Base-by-base conservation (phyloP, 129 eudicot species). In the Pittosporum tobira region DNA sequence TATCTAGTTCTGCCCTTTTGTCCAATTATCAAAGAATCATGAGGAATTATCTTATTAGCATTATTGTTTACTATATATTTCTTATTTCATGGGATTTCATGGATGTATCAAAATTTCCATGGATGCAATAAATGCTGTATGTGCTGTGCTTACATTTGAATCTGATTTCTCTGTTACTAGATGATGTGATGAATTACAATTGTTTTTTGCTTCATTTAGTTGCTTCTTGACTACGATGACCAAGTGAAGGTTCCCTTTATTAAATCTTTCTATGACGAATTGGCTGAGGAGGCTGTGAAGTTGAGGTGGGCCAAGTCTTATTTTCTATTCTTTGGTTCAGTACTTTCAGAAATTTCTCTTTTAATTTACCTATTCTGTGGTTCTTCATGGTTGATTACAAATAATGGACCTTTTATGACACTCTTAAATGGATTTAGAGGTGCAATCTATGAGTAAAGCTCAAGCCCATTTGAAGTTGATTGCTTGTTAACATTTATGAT, bases 241-340 rank as follows among this genome's bases (percentile, higher is more conserved):
- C 89, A 82, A 38, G 84, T 65, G 82, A 78, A 80, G 75, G 78
- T 90, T 61, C 98, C 98, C 25, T 78, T 66, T 71, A 52, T 90
- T 11, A 82, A 75, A 71, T 29, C 43, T n/a, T 57, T 42, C 14
- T 82, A 73, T 20, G 75, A 75, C 42, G 84, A 80, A 62, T 23
- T 76, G 64, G 74, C 83, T 31, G 72, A 70, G 6, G 84, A 87
- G 75, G 71, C 77, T 0, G 69, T 61, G 62, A 79, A 64, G 60
- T 61, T 87, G 65, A 79, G 95, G 95, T 87, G 63, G 18, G 57
- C 37, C 29, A 51, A 21, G 8, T 25, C 46, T 36, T 44, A 7
- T 16, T 29, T 45, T 60, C 42, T 55, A 23, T 57, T 22, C 25
- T 53, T 61, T 5, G 64, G 30, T 29, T 21, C 27, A n/a, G n/a